Conservation (phyloP, 345 rosid species). For the Melaleuca alternifolia region DNA sequence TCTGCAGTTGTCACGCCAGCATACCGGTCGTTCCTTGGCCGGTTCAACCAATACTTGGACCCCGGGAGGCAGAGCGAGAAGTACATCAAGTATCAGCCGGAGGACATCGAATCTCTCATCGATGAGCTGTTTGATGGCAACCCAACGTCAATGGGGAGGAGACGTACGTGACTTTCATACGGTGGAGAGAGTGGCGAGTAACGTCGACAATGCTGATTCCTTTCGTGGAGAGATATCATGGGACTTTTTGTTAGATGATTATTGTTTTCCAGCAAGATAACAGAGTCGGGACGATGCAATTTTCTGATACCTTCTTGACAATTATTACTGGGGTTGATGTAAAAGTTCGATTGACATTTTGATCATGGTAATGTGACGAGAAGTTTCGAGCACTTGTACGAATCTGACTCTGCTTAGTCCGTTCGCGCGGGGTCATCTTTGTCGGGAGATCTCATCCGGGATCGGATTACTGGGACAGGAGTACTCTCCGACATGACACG, state of each 20-base stretch:
- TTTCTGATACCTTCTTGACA: not conserved
- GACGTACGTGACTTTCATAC: slow-evolving; percentile 4
- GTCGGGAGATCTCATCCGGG: not conserved
- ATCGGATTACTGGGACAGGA: not conserved
- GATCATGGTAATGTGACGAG: not conserved
- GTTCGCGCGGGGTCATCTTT: not conserved
- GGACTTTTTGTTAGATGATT: not conserved
- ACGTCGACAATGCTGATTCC: not conserved
- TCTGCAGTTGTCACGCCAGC: slow-evolving; percentile 80
- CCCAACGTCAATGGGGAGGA: slow-evolving; percentile 36
- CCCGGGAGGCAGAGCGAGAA: slow-evolving; percentile 58
- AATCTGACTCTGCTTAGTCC: not conserved
- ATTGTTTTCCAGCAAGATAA: not conserved
- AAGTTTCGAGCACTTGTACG: not conserved
- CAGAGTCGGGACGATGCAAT: not conserved
- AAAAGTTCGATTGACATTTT: not conserved
- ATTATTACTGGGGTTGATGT: not conserved
- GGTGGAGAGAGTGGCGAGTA: not conserved
- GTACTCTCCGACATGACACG: too few species aligned
- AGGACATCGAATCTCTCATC: slow-evolving; percentile 56
- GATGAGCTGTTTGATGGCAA: slow-evolving; percentile 88
- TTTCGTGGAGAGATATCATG: not conserved
- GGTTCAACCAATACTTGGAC: slow-evolving; percentile 61
- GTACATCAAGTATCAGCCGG: slow-evolving; percentile 81
- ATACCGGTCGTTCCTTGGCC: slow-evolving; percentile 61